Percentiles rank a stretch among this genome's conserved stretches.
These are phyloP conservation scores for Phlebiopsis gigantea DNA, from an alignment of 768 basidiomycete genomes.

Conservation along the genomic window DNA sequence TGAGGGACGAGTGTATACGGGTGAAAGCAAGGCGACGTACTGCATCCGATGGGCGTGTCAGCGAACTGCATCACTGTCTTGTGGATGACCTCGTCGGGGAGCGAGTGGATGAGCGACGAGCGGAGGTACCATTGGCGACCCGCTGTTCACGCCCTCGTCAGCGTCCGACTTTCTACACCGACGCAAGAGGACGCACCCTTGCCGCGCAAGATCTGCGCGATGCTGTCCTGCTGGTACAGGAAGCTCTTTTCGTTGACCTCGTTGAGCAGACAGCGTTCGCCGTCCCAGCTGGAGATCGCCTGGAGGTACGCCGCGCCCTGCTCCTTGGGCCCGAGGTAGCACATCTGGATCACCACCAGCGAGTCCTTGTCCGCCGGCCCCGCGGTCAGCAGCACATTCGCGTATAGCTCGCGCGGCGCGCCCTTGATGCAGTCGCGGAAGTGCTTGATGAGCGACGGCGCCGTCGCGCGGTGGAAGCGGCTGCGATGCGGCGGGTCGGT, in stretches of 20 bases:
- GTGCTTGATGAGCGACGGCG: constrained; percentile 84
- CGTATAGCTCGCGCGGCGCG: constrained; percentile 82
- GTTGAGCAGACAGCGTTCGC: constrained; percentile 79
- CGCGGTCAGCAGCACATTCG: constrained; percentile 86
- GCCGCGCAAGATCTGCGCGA: constrained; percentile 84
- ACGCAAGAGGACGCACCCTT: constrained; percentile 47
- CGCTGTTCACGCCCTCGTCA: constrained; percentile 33
- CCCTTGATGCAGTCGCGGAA: constrained; percentile 92
- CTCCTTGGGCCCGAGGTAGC: constrained; percentile 74
- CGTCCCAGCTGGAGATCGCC: constrained; percentile 85
- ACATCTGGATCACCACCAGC: constrained; percentile 88
- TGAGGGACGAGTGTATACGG: neutral
- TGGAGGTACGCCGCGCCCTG: constrained; percentile 74
- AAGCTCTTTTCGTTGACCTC: constrained; percentile 91
- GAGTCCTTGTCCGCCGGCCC: constrained; percentile 82
- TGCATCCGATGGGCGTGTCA: constrained; percentile 85
- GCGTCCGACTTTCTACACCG: neutral
- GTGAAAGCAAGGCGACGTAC: constrained; percentile 41
- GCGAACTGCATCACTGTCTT: constrained; percentile 78
- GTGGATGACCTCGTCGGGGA: constrained; percentile 84
- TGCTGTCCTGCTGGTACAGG: constrained; percentile 84
- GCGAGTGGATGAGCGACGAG: constrained; percentile 72
- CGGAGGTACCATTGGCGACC: constrained; percentile 91
- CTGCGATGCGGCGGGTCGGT: constrained; percentile 37
- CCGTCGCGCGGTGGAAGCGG: constrained; percentile 82